A percentile compares a stretch with the other conserved stretches of the same genome.
These are phyloP conservation scores for Xylaria scruposa DNA, from an alignment of 495 filamentous ascomycete species.

Conservation along the genomic window DNA sequence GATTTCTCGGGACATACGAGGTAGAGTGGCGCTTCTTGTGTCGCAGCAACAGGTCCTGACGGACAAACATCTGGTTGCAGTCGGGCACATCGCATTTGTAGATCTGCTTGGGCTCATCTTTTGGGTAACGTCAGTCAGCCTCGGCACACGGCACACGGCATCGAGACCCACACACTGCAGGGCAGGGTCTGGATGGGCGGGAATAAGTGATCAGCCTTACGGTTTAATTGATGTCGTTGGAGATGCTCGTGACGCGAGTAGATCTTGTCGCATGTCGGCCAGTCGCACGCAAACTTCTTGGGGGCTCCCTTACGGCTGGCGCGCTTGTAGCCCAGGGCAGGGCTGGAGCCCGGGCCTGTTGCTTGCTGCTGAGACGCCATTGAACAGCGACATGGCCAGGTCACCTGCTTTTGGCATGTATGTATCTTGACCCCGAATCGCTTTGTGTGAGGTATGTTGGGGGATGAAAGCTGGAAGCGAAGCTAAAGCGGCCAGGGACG, in stretches of 20 bases:
- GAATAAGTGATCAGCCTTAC: constrained; percentile 37
- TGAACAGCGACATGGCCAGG: constrained; percentile 40
- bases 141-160: constrained; percentile 42
- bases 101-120: constrained; percentile 94
- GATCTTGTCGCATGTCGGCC: constrained; percentile 87
- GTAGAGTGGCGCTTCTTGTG: constrained; percentile 93
- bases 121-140: constrained; percentile 66
- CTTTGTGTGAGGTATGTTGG: constrained; percentile 13
- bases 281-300: constrained; percentile 75
- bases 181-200: neutral
- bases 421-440: constrained; percentile 18
- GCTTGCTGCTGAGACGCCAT: constrained; percentile 43
- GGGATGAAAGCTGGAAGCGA: constrained; percentile 19
- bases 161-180: neutral
- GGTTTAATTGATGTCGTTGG: constrained; percentile 60
- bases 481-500: constrained; percentile 21
- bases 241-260: constrained; percentile 97
- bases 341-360: constrained; percentile 25
- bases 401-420: constrained; percentile 30
- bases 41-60: constrained; percentile 87
- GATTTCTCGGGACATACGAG: constrained; percentile 88
- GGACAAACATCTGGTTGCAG: constrained; percentile 88
- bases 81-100: constrained; percentile 90
- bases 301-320: constrained; percentile 58
- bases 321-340: constrained; percentile 50